Percentiles rank a stretch among this genome's conserved stretches.
phyloP scores from a whole-genome alignment of 805 yeast genomes.

The Candida yuanshanica region DNA sequence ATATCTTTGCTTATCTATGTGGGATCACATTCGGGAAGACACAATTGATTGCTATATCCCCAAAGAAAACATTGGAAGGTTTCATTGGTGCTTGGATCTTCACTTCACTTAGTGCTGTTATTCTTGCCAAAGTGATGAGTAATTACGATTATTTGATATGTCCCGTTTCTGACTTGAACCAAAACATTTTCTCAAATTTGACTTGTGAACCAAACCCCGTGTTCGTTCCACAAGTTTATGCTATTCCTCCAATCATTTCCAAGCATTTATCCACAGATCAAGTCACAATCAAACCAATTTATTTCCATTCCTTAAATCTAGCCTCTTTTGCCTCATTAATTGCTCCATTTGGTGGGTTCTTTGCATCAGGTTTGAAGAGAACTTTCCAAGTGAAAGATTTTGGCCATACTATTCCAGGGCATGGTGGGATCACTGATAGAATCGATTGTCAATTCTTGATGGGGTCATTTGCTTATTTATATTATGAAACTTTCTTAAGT shows the following conservation, averaged over 20 bases:
- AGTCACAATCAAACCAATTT: constrained; percentile 74
- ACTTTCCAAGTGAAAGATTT: constrained; percentile 95
- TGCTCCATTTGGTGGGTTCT: constrained; percentile 98
- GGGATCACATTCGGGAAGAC: constrained; percentile 96
- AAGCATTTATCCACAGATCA: constrained; percentile 40
- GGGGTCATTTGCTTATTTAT: constrained; percentile 92
- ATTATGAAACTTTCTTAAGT: constrained; percentile 87
- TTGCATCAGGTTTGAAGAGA: constrained; percentile 95
- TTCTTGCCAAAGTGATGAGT: constrained; percentile 59
- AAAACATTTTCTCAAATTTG: constrained; percentile 55
- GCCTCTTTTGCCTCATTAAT: constrained; percentile 94
- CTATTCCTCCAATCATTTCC: constrained; percentile 64
- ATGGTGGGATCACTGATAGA: constrained; percentile 96
- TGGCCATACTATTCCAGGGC: constrained; percentile 98
- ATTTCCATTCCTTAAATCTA: constrained; percentile 78
- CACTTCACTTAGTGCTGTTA: constrained; percentile 69
- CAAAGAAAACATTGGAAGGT: constrained; percentile 97
- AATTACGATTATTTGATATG: constrained; percentile 76
- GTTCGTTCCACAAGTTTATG: constrained; percentile 75
- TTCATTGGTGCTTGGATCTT: constrained; percentile 97
- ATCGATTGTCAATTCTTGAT: constrained; percentile 96
- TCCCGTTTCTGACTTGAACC: constrained; percentile 67
- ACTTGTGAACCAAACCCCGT: constrained; percentile 84
- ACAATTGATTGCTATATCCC: constrained; percentile 87
- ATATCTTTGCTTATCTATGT: constrained; percentile 93